Base-by-base conservation (phyloP, 805 yeast species). In the Myxozyma mucilagina region DNA sequence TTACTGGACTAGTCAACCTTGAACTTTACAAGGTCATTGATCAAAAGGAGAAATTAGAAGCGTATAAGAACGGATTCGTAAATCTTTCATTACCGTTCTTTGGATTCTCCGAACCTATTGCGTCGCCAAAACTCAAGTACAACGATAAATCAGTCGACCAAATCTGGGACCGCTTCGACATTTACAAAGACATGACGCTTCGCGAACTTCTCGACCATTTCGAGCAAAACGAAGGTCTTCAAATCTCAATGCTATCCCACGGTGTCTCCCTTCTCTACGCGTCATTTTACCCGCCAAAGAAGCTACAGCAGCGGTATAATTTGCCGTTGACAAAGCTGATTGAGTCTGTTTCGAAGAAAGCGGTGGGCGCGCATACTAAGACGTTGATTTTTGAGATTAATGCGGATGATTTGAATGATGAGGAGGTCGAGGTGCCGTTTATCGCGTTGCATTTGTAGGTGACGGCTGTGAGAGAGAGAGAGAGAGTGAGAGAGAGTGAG, bases 81-180 rank as follows among this genome's bases (percentile, higher is more conserved):
- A 90, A 90, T 73, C 79, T 94, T 76, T 97, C 97, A 1, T 82
- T 94, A 64, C 98, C 99, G 64, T 94, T 94, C 79, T 85, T 94
- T 72, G 98, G 97, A 7, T 94, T 94, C 74, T 90, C 97, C 10
- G 99, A 94, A 77, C 99, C 99, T 56, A 85, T 94, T 70, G 87
- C 86, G 51, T 90, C 97, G 42, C 83, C 88, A 50, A 86, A 89
- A 76, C 87, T 89, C 59, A 84, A 87, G 72, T 92, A 91, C 76
- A 91, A 91, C 70, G 82, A 75, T 61, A 89, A 87, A 72, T 80
- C 80, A 66, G 87, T 89, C 70, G 99, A 94, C 75, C 84, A 82
- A 75, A 90, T 93, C 70, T 94, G 99, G 99, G 97, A 90, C 71
- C 83, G 98, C 74, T 93, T 93, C 74, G 93, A 87, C 69, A 76